Base-by-base conservation (phyloP, 805 yeast species). In the Candida verbasci region DNA sequence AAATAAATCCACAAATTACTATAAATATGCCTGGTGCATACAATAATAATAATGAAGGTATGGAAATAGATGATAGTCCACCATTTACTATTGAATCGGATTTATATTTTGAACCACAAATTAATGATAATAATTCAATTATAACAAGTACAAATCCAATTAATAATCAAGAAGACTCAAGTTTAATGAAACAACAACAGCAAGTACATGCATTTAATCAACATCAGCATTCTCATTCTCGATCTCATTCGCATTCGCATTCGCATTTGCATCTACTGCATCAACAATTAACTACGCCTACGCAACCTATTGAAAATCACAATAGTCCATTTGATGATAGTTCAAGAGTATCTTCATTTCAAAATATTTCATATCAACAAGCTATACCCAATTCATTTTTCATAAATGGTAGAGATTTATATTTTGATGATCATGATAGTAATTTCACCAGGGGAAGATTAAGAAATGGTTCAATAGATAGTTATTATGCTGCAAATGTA, bases 61-160 rank as follows among this genome's bases (percentile, higher is more conserved):
- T 63, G 69, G 70, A 64, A 11, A 31, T 63, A 11, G 70, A 63
- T 35, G 64, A 58, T 31, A 50, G 57, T 14, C 67, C 68, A 8
- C 65, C 64, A 11, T 60, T 61, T 38, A 55, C 66, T 6, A 50
- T 63, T 11, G 67, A 56, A 21, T 59, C 55, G 55, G 62, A 60
- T 25, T 21, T 49, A 28, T 54, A 41, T 35, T 49, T 48, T 35
- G 62, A 55, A 32, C 44, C 50, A 9, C 36, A 35, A 9, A 22
- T 24, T 17, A 25, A 36, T 14, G 41, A 29, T 21, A 31, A 39
- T 33, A 38, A 35, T 28, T 39, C 43, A 10, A 31, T 35, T 7
- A 26, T 35, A 5, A 36, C 41, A 5, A n/a, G n/a, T n/a, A 35
- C 30, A 16, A 34, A 37, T 21, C 33, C 29, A 16, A 17, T 35